These are phyloP conservation scores for Posidonia oceanica DNA, from an alignment of 116 monocot genomes.

Conservation along the genomic window DNA sequence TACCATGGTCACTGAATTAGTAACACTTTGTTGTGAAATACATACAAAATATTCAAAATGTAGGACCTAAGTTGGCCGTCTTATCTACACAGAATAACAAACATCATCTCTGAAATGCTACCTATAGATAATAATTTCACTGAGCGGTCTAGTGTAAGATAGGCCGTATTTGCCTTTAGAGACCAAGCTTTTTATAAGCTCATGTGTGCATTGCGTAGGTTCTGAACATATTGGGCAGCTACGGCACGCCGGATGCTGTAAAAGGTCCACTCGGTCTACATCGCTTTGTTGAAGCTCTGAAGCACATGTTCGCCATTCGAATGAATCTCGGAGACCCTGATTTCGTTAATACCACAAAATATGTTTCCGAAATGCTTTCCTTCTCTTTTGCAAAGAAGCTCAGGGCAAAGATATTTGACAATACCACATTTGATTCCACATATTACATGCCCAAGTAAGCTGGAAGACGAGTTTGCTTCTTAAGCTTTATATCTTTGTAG, in stretches of 20 bases:
- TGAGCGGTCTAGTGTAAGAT: neutral
- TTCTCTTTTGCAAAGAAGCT: constrained; percentile 45
- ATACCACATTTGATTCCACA: constrained; percentile 71
- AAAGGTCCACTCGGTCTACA: constrained; percentile 64
- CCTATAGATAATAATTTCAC: too few relatives aligned
- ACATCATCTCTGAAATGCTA: neutral
- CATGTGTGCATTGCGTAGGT: constrained; percentile 22
- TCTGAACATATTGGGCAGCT: constrained; percentile 65
- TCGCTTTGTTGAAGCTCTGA: constrained; percentile 69
- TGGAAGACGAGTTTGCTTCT: neutral
- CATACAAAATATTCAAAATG: neutral
- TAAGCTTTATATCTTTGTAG: neutral
- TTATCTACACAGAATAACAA: too few relatives aligned
- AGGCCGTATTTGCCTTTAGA: neutral
- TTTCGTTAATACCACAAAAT: constrained; percentile 45
- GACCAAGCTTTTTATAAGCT: neutral
- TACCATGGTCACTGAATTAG: too few relatives aligned
- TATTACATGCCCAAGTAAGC: constrained; percentile 71
- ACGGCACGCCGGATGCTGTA: constrained; percentile 34
- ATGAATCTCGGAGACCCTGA: constrained; percentile 95
- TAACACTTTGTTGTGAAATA: too few relatives aligned
- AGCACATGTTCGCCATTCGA: constrained; percentile 74
- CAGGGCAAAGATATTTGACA: constrained; percentile 52
- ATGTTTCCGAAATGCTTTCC: constrained; percentile 63
- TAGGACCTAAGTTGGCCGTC: neutral